phyloP scores from a whole-genome alignment of 2,329 filamentous ascomycete genomes.

The Cytospora paraplurivora region DNA sequence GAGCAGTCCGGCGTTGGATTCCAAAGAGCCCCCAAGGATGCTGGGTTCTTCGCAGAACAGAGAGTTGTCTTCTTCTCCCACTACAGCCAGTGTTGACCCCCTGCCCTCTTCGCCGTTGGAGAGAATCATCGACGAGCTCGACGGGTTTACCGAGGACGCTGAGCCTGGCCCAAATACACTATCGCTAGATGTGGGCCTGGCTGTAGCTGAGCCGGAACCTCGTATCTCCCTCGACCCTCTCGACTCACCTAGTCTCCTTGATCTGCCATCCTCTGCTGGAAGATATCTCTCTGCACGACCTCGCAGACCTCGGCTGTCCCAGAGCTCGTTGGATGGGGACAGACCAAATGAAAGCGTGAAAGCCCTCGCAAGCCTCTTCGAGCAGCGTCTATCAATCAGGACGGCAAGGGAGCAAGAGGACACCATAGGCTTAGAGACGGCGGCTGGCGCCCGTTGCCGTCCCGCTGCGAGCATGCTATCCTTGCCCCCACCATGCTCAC shows the following conservation, averaged over 20 bases:
- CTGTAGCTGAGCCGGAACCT: neutral
- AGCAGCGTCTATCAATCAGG: neutral
- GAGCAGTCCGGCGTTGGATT: constrained; percentile 12
- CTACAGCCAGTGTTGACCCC: constrained; percentile 4
- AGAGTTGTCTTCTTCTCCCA: constrained; percentile 11
- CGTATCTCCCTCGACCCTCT: constrained; percentile 2
- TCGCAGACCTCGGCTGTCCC: constrained; percentile 3
- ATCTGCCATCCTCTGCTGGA: constrained; percentile 8
- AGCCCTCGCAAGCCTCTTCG: neutral
- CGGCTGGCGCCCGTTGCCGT: neutral
- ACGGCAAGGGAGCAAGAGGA: neutral
- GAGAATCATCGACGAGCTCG: neutral
- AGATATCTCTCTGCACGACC: constrained; percentile 14
- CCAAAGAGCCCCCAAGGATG: constrained; percentile 4
- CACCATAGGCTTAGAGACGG: neutral
- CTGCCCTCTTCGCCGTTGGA: constrained; percentile 9
- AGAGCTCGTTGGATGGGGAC: constrained; percentile 4
- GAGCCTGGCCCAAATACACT: neutral
- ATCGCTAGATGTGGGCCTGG: neutral
- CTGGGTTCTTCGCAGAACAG: constrained; percentile 18
- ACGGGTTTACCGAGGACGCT: neutral
- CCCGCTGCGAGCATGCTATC: neutral
- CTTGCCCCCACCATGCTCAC: constrained; percentile 16
- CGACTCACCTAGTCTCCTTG: constrained; percentile 7
- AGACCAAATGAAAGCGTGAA: neutral